A percentile compares a stretch with the other conserved stretches of the same genome.
Conservation (phyloP, 352 stramenopile genomes). For the Peronospora belbahrii region DNA sequence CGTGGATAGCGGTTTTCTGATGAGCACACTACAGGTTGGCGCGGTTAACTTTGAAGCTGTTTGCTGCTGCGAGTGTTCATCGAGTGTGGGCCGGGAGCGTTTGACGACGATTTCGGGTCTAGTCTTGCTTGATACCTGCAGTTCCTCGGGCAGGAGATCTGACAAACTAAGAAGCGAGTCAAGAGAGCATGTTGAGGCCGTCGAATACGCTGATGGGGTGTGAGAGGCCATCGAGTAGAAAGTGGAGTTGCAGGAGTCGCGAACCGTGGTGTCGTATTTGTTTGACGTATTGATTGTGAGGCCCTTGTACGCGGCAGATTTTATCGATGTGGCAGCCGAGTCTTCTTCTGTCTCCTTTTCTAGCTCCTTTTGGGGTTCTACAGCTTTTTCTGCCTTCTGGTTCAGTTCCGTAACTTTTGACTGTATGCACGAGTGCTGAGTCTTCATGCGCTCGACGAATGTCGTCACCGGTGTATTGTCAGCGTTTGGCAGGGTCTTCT, state of each 20-base stretch:
- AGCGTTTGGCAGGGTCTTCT: slow-evolving; percentile 8
- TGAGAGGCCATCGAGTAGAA: slow-evolving; percentile 9
- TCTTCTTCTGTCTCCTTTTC: not conserved
- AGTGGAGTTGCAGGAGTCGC: slow-evolving; percentile 7
- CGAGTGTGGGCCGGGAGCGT: slow-evolving; percentile 7
- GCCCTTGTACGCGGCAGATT: slow-evolving; percentile 5
- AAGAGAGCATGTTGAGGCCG: slow-evolving; percentile 26
- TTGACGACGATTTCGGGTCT: not conserved
- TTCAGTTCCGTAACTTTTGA: slow-evolving; percentile 7
- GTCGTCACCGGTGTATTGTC: slow-evolving; percentile 12
- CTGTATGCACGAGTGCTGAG: not conserved
- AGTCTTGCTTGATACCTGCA: slow-evolving; percentile 8
- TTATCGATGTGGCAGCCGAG: not conserved
- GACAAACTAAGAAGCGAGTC: slow-evolving; percentile 25
- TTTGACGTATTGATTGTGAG: slow-evolving; percentile 11
- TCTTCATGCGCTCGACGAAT: slow-evolving; percentile 13
- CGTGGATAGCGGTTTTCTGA: not conserved
- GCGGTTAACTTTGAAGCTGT: slow-evolving; percentile 10
- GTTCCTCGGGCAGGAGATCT: slow-evolving; percentile 18
- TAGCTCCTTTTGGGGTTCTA: not conserved
- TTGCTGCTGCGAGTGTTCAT: slow-evolving; percentile 1
- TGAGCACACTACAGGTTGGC: slow-evolving; percentile 3
- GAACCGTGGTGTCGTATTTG: slow-evolving; percentile 5
- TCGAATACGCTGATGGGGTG: slow-evolving; percentile 27
- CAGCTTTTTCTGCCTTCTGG: not conserved